A percentile compares a stretch with the other conserved stretches of the same genome.
Evolutionary conservation across 2,329 filamentous ascomycete genomes (phyloP).

Genomic region (Aspergillus pseudoviridinutans): DNA sequence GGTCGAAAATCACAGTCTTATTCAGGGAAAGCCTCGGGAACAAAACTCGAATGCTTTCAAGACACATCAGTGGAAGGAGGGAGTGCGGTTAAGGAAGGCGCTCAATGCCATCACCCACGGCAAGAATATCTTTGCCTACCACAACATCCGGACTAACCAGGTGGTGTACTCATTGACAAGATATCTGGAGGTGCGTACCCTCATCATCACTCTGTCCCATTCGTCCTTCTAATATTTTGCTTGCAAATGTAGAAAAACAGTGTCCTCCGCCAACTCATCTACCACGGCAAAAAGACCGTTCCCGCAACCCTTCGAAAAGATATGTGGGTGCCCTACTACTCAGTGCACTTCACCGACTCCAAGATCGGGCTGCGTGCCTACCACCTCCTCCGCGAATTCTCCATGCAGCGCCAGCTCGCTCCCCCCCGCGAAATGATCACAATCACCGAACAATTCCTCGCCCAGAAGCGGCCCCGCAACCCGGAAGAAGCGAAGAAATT

Average conservation of each 20-base stretch:
- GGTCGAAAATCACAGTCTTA: conserved; percentile 31
- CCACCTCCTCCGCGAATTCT: conserved; percentile 57
- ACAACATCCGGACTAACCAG: conserved; percentile 59
- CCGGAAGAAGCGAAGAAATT: conserved; percentile 38
- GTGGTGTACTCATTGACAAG: conserved; percentile 60
- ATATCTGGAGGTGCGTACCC: conserved; percentile 49
- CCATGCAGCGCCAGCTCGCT: conserved; percentile 54
- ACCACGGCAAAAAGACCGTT: conserved; percentile 61
- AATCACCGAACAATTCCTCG: conserved; percentile 41
- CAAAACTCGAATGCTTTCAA: conserved; percentile 42
- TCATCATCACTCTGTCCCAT: background rate
- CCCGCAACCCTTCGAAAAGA: conserved; percentile 57
- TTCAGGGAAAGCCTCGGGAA: conserved; percentile 40
- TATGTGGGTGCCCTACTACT: conserved; percentile 59
- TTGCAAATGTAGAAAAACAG: conserved; percentile 43
- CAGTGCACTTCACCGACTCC: conserved; percentile 51
- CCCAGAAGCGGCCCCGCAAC: conserved; percentile 36
- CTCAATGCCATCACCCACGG: conserved; percentile 49
- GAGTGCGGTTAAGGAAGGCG: conserved; percentile 41
- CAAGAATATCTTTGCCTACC: conserved; percentile 60
- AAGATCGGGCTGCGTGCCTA: conserved; percentile 53
- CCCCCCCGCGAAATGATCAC: conserved; percentile 45
- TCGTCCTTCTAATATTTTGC: conserved; percentile 5
- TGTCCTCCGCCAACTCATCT: conserved; percentile 55
- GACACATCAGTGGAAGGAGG: conserved; percentile 34